Conservation (phyloP, 306 rosid species). For the Rosa rugosa region DNA sequence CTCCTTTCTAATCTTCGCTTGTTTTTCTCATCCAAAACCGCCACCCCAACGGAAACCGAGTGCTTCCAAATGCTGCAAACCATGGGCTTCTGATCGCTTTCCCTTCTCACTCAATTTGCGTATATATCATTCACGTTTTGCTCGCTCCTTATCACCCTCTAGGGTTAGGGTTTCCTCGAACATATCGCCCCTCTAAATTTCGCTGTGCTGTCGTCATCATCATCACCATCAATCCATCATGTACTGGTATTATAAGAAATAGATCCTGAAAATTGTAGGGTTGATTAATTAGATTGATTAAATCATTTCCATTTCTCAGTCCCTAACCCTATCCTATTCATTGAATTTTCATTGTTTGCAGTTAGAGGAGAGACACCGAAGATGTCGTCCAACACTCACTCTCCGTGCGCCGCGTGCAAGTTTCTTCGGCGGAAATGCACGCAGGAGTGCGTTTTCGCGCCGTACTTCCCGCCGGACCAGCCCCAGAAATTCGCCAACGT, state of each 20-base stretch:
- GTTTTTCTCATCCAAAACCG: slow-evolving; percentile 5
- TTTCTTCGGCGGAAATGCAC: slow-evolving; percentile 79
- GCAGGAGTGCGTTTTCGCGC: slow-evolving; percentile 86
- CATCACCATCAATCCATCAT: not conserved
- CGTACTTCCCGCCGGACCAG: slow-evolving; percentile 93
- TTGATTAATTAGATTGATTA: not conserved
- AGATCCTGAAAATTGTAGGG: slow-evolving; percentile 2
- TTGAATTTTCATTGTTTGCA: not conserved
- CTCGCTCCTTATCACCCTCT: not conserved
- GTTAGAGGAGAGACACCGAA: not conserved
- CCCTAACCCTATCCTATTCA: not conserved
- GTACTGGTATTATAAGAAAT: not conserved
- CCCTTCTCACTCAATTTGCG: not conserved
- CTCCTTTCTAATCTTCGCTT: not conserved
- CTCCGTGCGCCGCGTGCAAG: slow-evolving; percentile 95
- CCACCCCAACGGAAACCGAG: not conserved
- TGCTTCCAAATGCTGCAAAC: not conserved
- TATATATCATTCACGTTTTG: not conserved
- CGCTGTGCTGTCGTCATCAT: not conserved
- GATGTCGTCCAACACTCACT: slow-evolving; percentile 50
- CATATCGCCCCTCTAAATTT: not conserved
- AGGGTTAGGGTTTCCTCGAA: slow-evolving; percentile 15
- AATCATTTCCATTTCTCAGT: no score
- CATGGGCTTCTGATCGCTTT: not conserved
- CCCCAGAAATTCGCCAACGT: slow-evolving; percentile 75